Conservation (phyloP, 139 green algal species). For the Coelastrella sp. region DNA sequence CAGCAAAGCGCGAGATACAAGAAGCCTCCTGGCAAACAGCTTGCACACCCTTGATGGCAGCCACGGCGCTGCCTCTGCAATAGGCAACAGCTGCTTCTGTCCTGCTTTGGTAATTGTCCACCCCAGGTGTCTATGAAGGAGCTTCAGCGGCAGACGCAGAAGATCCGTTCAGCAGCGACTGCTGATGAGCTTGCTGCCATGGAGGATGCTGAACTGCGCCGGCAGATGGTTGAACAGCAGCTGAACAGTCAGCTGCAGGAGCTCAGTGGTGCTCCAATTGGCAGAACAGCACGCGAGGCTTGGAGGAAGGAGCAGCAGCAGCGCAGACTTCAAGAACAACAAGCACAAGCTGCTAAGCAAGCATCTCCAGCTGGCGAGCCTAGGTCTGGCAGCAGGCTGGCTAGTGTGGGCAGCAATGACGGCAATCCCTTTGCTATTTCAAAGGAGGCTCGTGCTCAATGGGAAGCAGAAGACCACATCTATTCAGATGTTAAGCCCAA, state of each 20-base stretch:
- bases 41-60: no score
- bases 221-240: constrained; percentile 27
- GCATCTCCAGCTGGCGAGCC: no score
- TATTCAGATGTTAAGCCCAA: neutral
- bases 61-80: no score
- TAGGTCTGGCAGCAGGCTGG: neutral
- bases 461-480: constrained; percentile 36
- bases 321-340: neutral
- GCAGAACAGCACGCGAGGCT: constrained; percentile 34
- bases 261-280: constrained; percentile 7
- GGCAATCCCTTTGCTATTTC: constrained; percentile 38
- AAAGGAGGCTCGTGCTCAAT: neutral
- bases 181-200: constrained; percentile 24
- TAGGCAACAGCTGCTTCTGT: no score
- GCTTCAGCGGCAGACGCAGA: constrained; percentile 25
- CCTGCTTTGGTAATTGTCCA: neutral
- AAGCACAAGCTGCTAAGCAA: neutral
- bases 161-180: constrained; percentile 31
- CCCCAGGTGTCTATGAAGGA: constrained; percentile 36
- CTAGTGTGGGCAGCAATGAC: neutral
- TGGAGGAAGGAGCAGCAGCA: constrained; percentile 23
- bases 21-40: no score
- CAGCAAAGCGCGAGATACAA: no score
- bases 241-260: constrained; percentile 39
- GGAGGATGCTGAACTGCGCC: constrained; percentile 11